phyloP scores from a whole-genome alignment of 768 basidiomycete genomes.

The Trametes gibbosa region DNA sequence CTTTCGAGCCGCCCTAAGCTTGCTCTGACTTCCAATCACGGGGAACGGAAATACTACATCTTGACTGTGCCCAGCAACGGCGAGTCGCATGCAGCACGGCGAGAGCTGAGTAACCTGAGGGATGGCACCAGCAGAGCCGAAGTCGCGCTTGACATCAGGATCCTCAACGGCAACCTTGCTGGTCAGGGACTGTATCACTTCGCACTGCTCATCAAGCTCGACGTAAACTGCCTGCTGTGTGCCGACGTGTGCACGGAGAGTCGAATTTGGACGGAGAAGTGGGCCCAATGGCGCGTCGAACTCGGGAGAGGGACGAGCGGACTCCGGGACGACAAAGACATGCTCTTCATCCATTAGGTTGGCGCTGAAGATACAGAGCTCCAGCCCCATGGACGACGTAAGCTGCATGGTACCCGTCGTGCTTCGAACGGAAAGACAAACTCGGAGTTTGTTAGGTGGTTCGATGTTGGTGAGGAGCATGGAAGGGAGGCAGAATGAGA shows the following conservation, averaged over 20 bases:
- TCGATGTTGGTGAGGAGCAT: conserved; percentile 24
- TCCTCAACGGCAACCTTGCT: conserved; percentile 15
- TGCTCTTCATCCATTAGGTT: conserved; percentile 19
- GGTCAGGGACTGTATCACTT: conserved; percentile 12
- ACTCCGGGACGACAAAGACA: conserved; percentile 26
- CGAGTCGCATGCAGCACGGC: conserved; percentile 33
- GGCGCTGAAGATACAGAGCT: conserved; percentile 20
- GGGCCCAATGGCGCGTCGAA: not conserved
- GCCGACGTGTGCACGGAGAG: conserved; percentile 19
- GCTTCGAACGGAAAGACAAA: conserved; percentile 27
- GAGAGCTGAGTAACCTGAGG: conserved; percentile 28
- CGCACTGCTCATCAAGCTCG: conserved; percentile 22
- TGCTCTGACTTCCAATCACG: conserved; percentile 35
- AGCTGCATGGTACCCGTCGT: conserved; percentile 22
- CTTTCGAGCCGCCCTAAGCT: conserved; percentile 50
- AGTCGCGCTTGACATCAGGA: not conserved
- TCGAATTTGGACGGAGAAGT: not conserved
- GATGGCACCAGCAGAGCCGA: conserved; percentile 11
- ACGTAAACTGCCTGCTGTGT: conserved; percentile 15
- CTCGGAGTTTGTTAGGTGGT: not conserved
- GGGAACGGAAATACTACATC: conserved; percentile 43
- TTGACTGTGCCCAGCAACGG: conserved; percentile 28
- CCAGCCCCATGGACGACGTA: conserved; percentile 23
- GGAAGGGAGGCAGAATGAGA: conserved; percentile 29
- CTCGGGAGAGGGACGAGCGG: conserved; percentile 6